Evolutionary conservation across 805 yeast species (phyloP), one percentile per base, ranked within the genome.

Genomic region (Kodamaea jinghongensis): DNA sequence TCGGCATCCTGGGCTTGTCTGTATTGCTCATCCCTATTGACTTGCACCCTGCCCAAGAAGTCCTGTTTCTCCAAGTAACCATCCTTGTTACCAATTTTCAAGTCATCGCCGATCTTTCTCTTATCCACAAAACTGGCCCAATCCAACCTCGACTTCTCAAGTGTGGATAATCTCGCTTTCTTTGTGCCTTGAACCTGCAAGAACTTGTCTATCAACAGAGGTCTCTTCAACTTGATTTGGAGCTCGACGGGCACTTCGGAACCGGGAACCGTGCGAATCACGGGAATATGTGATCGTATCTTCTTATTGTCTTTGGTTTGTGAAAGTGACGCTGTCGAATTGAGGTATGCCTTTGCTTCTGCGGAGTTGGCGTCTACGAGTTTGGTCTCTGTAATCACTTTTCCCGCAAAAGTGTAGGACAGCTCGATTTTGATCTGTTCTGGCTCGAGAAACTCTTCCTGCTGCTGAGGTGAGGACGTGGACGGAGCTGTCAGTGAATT

Each of bases 101-200:
- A 75, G 46, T 93, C 99, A 48, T 87, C 96, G 38, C 77, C 73
- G 34, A 93, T 81, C 41, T 89, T 89, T 47, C 82, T 81, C 48
- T 84, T 75, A 62, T 91, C 97, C 22, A 93, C 96, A 63, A 86
- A 89, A 34, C 86, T 79, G 1, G 95, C 95, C 96, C 98, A 93
- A 62, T 93, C 99, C 36, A 93, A 70, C 46, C 95, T 71, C 1
- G 96, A 86, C 62, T 93, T 93, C 58, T 93, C 98, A 47, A 93
- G 67, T 0, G 99, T 93, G 16, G 95, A 86, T 45, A 93, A 70
- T 57, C 88, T 91, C 50, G 49, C 61, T 23, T 86, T 79, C 49
- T 84, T 81, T 47, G 83, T 78, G 11, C 66, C 63, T 2, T 85
- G 71, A 8, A 81, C 75, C 31, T 78, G 67, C 33, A 88, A 75